Evolutionary conservation across 345 rosid species (phyloP).

Genomic region (Salix brachista): DNA sequence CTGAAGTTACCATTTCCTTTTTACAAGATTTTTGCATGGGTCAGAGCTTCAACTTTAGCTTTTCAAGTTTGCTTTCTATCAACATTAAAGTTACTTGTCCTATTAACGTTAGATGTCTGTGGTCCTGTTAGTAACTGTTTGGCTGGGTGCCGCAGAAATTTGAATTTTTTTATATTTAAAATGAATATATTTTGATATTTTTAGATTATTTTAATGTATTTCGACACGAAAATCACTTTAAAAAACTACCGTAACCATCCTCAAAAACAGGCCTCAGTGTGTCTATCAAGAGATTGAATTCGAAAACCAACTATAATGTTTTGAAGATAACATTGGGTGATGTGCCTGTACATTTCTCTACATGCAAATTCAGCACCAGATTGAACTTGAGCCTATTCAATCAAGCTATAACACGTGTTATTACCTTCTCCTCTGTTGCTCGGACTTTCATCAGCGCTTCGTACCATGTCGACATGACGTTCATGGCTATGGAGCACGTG

Average conservation of each 20-base stretch:
- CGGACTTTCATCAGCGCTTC: too few species aligned
- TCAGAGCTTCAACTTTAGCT: background rate
- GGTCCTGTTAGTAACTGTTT: background rate
- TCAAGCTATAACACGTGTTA: background rate
- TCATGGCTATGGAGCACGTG: too few species aligned
- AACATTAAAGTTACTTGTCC: background rate
- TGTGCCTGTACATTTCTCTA: slow-evolving; percentile 39
- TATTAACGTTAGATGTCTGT: background rate
- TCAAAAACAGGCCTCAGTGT: too few species aligned
- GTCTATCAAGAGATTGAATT: slow-evolving; percentile 51
- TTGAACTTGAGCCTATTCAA: background rate
- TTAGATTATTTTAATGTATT: too few species aligned
- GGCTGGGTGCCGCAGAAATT: too few species aligned
- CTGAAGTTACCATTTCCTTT: background rate
- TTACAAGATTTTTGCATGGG: background rate
- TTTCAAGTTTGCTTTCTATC: background rate
- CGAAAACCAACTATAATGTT: slow-evolving; percentile 56
- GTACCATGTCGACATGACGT: too few species aligned
- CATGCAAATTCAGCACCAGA: background rate
- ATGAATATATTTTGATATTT: too few species aligned
- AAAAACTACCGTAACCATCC: too few species aligned
- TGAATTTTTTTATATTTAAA: too few species aligned
- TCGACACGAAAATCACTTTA: too few species aligned
- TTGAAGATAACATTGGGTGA: slow-evolving; percentile 51
- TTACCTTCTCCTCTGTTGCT: background rate